Percentiles rank a stretch among this genome's conserved stretches.
phyloP scores from a whole-genome alignment of 345 rosid genomes.

The Arabis alpina region DNA sequence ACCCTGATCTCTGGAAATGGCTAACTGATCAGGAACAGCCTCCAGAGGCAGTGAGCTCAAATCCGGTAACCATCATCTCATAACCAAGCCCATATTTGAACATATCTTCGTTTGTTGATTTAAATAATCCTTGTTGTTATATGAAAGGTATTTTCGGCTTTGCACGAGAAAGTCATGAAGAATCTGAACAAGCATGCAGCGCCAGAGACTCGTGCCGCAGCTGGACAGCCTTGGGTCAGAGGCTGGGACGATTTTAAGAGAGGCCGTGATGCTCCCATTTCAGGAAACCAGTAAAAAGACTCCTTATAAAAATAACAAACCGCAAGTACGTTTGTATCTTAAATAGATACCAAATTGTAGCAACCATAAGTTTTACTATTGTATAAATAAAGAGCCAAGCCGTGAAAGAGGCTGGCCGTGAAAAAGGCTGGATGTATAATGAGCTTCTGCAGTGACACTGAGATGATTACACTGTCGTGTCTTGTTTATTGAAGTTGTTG shows the following conservation, averaged over 20 bases:
- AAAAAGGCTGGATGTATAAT: no score
- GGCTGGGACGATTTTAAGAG: slow-evolving; percentile 52
- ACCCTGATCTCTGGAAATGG: slow-evolving; percentile 98
- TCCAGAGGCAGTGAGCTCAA: slow-evolving; percentile 67
- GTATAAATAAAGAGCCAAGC: slow-evolving; percentile 27
- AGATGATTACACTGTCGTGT: no score
- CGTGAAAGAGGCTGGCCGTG: no score
- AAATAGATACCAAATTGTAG: slow-evolving; percentile 12
- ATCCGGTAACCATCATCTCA: slow-evolving; percentile 60
- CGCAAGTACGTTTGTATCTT: slow-evolving; percentile 4
- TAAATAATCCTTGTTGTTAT: slow-evolving; percentile 21
- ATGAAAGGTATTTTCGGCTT: slow-evolving; percentile 67
- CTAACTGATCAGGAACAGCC: slow-evolving; percentile 86
- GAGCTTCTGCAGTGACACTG: no score
- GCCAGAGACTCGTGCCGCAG: slow-evolving; percentile 46
- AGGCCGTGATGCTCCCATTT: slow-evolving; percentile 44
- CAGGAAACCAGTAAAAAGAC: slow-evolving; percentile 42
- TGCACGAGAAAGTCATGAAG: slow-evolving; percentile 66
- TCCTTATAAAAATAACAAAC: slow-evolving; percentile 15
- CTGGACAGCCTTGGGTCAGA: slow-evolving; percentile 48
- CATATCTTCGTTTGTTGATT: background rate
- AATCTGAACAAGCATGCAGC: slow-evolving; percentile 44
- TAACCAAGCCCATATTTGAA: background rate
- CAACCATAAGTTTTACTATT: background rate
- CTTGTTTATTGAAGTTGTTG: no score